Conservation (phyloP, 768 basidiomycete species). For the Lenzites betulinus region DNA sequence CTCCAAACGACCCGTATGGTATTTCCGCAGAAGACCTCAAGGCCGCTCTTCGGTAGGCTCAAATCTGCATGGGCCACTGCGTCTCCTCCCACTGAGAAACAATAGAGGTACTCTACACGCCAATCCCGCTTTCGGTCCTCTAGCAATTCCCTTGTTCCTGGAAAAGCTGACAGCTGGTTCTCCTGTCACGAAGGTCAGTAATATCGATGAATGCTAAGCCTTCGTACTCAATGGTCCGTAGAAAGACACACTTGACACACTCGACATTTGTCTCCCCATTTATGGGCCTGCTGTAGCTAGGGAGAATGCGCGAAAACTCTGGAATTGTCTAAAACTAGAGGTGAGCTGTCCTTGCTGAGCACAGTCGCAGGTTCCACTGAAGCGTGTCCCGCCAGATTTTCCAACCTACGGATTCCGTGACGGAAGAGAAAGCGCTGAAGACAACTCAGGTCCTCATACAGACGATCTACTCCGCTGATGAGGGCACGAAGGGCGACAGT, state of each 20-base stretch:
- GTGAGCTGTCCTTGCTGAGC: slow-evolving; percentile 38
- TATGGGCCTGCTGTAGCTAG: slow-evolving; percentile 71
- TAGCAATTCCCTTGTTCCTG: slow-evolving; percentile 85
- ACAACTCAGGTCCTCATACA: slow-evolving; percentile 72
- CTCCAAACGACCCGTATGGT: slow-evolving; percentile 91
- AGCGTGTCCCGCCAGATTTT: slow-evolving; percentile 62
- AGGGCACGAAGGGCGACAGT: slow-evolving; percentile 32
- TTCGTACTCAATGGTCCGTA: slow-evolving; percentile 33
- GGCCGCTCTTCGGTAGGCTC: slow-evolving; percentile 58
- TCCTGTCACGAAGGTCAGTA: slow-evolving; percentile 74
- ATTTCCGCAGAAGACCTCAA: slow-evolving; percentile 89
- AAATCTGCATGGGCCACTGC: neutral
- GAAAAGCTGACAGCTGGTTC: slow-evolving; percentile 89
- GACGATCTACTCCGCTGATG: slow-evolving; percentile 57
- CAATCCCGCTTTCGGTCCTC: slow-evolving; percentile 77
- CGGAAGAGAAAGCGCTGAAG: slow-evolving; percentile 73
- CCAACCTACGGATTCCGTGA: slow-evolving; percentile 80
- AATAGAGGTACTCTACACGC: slow-evolving; percentile 71
- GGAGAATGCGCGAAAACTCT: slow-evolving; percentile 73
- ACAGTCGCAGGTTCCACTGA: no score
- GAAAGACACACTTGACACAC: slow-evolving; percentile 84
- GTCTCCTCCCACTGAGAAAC: neutral
- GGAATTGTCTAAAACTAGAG: slow-evolving; percentile 91
- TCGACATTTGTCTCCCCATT: slow-evolving; percentile 76
- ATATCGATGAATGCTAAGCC: neutral